Conservation (phyloP, 108 stramenopile species). For the Licmophora abbreviata region DNA sequence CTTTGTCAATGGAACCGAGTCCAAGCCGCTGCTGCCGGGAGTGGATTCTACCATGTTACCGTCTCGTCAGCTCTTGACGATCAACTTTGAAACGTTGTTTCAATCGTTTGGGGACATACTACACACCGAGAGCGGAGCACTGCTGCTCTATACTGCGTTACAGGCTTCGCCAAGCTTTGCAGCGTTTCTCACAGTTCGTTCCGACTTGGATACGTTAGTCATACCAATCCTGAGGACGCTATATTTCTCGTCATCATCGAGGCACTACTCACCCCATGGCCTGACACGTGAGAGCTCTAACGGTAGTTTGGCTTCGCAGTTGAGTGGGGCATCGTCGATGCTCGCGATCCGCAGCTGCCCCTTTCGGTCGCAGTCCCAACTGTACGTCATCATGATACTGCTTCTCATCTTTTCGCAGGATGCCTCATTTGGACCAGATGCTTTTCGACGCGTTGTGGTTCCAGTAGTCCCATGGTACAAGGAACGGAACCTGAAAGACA, state of each 20-base stretch:
- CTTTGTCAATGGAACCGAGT: neutral
- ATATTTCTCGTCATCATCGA: conserved; percentile 16
- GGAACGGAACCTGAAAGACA: conserved; percentile 53
- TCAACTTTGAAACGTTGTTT: conserved; percentile 74
- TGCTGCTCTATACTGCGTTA: conserved; percentile 61
- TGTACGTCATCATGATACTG: conserved; percentile 77
- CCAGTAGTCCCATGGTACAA: conserved; percentile 64
- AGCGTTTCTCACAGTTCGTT: conserved; percentile 44
- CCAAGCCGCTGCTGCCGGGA: neutral
- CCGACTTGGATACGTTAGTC: conserved; percentile 66
- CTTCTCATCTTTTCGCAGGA: conserved; percentile 78
- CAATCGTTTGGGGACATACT: conserved; percentile 43
- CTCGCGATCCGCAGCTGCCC: conserved; percentile 29
- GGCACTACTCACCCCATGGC: conserved; percentile 1
- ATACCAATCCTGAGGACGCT: conserved; percentile 60
- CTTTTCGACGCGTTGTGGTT: conserved; percentile 53
- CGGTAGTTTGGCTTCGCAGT: neutral
- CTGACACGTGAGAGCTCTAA: neutral
- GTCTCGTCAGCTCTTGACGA: conserved; percentile 13
- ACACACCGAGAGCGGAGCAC: conserved; percentile 64
- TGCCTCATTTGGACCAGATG: conserved; percentile 67
- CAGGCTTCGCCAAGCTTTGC: conserved; percentile 69
- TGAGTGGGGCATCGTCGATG: too few species aligned
- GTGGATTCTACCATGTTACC: neutral
- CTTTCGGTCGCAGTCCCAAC: conserved; percentile 70